Evolutionary conservation across 139 green algal genomes (phyloP), one percentile per base, ranked within the genome.

Genomic region (Gonium pectorale): DNA sequence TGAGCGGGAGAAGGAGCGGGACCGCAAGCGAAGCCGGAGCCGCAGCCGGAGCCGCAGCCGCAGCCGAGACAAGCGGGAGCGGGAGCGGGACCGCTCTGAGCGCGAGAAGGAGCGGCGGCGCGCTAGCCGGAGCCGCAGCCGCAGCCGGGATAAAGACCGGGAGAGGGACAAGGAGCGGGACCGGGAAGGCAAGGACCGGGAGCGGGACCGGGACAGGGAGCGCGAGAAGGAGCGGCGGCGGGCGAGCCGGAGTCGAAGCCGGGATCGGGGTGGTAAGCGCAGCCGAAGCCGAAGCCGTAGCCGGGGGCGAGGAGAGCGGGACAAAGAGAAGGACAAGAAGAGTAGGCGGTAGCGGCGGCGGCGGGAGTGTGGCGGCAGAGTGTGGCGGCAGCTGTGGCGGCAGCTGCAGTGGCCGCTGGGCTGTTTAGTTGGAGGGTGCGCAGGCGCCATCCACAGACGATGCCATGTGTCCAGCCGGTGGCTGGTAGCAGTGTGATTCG

Each of bases 291-390:
- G 67, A 33, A 64, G 71, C 31, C 40, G 79, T 6, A 86, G 80
- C 49, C 27, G 67, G 49, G 51, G 80, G 29, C 59, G 80, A 4
- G 71, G 80, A 26, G 29, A 38, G 29, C 17, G 19, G 17, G 17
- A 19, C 17, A n/a, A n/a, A n/a, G 62, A 17, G 13, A 74, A 74
- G 67, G 67, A 56, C 31, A 84, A 84, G 78, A 75, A 84, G 78
- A 75, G 64, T 35, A 31, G 56, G 64, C 73, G 73, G 54, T 81
- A 79, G 70, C 49, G 13, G 26, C 6, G 26, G 27, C 19, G 68
- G 43, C 24, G 37, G 17, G 37, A n/a, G 33, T n/a, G 64, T 13
- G 38, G 31, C n/a, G n/a, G n/a, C n/a, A n/a, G n/a, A n/a, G n/a
- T n/a, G n/a, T n/a, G n/a, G n/a, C n/a, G n/a, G n/a, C n/a, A n/a